Conservation (phyloP, 345 rosid genomes). For the Aurinia saxatilis region DNA sequence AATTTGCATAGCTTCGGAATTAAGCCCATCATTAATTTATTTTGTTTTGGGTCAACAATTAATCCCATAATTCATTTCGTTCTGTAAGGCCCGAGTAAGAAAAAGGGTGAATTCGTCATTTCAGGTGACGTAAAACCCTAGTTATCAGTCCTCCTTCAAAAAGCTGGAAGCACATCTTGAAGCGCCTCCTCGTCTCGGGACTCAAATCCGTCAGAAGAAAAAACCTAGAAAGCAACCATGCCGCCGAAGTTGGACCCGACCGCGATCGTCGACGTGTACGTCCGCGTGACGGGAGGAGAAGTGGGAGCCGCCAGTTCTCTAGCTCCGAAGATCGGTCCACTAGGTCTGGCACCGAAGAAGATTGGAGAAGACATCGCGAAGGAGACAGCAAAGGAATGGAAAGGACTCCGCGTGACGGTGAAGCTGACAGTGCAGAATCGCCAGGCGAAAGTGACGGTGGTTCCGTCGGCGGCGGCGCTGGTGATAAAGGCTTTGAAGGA, state of each 20-base stretch:
- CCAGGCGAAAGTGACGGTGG: slow-evolving; percentile 71
- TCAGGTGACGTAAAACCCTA: slow-evolving; percentile 24
- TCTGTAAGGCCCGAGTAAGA: background rate
- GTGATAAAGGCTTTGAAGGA: slow-evolving; percentile 76
- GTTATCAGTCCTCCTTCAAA: slow-evolving; percentile 10
- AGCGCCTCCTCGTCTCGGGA: slow-evolving; percentile 25
- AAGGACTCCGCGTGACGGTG: slow-evolving; percentile 65
- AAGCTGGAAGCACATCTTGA: background rate
- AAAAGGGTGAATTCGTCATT: slow-evolving; percentile 10
- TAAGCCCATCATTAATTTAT: no score
- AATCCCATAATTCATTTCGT: no score
- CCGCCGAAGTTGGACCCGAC: slow-evolving; percentile 51
- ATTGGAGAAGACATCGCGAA: slow-evolving; percentile 70
- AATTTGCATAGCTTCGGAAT: no score
- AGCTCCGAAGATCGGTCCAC: slow-evolving; percentile 74
- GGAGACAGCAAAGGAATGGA: slow-evolving; percentile 60
- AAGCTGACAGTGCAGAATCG: slow-evolving; percentile 84
- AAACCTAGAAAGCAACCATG: slow-evolving; percentile 14
- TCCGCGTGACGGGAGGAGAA: slow-evolving; percentile 52
- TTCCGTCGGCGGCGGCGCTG: slow-evolving; percentile 73
- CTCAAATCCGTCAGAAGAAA: background rate
- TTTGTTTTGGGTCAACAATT: no score
- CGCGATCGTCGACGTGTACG: slow-evolving; percentile 46
- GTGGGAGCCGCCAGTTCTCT: slow-evolving; percentile 52
- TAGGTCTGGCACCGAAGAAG: slow-evolving; percentile 79